Base-by-base conservation (phyloP, 371 early-diverging fungal species). In the Lichtheimia ornata region DNA sequence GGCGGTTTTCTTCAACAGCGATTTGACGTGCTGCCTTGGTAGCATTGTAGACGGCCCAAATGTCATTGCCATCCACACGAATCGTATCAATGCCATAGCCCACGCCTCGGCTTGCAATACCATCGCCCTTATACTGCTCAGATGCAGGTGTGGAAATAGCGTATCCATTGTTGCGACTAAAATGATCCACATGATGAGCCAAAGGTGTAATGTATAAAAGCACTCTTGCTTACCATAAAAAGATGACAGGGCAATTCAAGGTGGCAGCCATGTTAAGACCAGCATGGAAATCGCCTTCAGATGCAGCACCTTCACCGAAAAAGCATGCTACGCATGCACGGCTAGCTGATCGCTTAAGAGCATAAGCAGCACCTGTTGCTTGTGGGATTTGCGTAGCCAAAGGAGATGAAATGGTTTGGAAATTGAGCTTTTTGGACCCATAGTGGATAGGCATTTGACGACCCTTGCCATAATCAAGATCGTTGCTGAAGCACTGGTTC, bases 381-480 rank as follows among this genome's bases (percentile, higher is more conserved):
- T 98, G 98, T 18, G 98, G 98, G 40, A 98, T 83, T 76, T 98
- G 98, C 6, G 98, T 97, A 40, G 90, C 97, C 58, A 98, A 75
- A 17, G 98, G 97, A 13, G 97, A 96, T 20, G 97, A 97, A 58
- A 98, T 97, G 5, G 98, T 97, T 72, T 97, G 96, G 75, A 98
- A 95, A 65, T 94, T 89, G 49, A 86, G 82, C 49, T 84, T 86
- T 60, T 81, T 83, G 24, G 90, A 88, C 2, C 97, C 97, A 72
- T 97, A 98, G 72, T 98, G 98, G 40, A 98, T 88, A 27, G 98
- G 98, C 98, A 98, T 98, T 74, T 98, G 98, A 24, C 98, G 88
- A 20, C 98, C 98, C 79, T 97, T 97, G 57, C 97, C 96, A 53
- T 79, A 72, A 72, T 97, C 98, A 41, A 75, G 58, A 5, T 84